Evolutionary conservation across 306 rosid genomes (phyloP).

Genomic region (Hippophae gyantsensis): DNA sequence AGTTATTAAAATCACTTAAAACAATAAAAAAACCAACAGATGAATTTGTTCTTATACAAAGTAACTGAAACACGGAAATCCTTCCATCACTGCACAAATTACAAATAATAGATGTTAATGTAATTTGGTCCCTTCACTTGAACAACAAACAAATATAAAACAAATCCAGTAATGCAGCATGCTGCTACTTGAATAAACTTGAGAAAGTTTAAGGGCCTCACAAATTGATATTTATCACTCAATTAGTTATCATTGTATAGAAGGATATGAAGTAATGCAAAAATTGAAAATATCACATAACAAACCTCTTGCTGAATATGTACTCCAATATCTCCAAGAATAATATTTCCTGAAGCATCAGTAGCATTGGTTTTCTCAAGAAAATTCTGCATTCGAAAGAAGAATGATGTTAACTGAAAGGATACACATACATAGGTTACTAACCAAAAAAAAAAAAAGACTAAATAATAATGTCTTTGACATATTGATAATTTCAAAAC

Average conservation of each 20-base stretch:
- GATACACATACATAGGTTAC: too few species aligned
- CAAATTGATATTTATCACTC: too few species aligned
- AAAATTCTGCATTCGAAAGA: conserved; percentile 51
- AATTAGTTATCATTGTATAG: too few species aligned
- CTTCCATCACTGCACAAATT: too few species aligned
- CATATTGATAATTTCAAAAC: background rate
- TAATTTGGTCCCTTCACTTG: too few species aligned
- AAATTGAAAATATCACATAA: conserved; percentile 12
- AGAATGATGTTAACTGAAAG: background rate
- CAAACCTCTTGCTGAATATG: conserved; percentile 93
- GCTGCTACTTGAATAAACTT: too few species aligned
- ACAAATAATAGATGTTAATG: too few species aligned
- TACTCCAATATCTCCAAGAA: conserved; percentile 85
- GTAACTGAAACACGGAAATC: too few species aligned
- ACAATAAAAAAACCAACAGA: background rate
- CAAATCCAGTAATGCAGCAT: too few species aligned
- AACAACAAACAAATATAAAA: too few species aligned
- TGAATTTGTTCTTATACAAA: background rate
- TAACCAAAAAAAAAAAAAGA: background rate
- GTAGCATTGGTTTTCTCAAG: conserved; percentile 78
- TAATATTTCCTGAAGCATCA: conserved; percentile 89
- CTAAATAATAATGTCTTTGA: background rate
- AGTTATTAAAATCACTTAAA: background rate
- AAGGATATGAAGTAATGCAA: too few species aligned
- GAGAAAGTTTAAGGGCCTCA: too few species aligned